A percentile compares a stretch with the other conserved stretches of the same genome.
Conservation (phyloP, 1,284 basidiomycete genomes). For the Mycosarcoma maydis region DNA sequence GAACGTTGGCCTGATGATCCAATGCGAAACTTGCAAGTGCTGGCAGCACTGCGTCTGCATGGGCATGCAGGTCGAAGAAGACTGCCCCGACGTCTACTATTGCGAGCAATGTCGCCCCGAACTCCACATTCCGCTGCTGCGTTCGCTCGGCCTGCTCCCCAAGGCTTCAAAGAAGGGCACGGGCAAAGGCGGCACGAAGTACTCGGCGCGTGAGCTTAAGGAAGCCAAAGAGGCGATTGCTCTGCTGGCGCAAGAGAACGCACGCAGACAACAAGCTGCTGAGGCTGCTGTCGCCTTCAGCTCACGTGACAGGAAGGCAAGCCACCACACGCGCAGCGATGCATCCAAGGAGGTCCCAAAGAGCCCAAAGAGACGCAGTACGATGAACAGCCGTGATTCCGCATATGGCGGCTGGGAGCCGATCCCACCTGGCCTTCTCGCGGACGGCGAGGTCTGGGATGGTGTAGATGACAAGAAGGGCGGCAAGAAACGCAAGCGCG, state of each 20-base stretch:
- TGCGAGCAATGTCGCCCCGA: slow-evolving; percentile 94
- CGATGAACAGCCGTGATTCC: slow-evolving; percentile 96
- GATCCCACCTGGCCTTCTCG: slow-evolving; percentile 67
- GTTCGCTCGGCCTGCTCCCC: slow-evolving; percentile 59
- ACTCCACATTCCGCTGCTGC: slow-evolving; percentile 72
- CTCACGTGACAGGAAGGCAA: slow-evolving; percentile 35
- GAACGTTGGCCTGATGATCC: slow-evolving; percentile 82
- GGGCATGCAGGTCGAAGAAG: slow-evolving; percentile 87
- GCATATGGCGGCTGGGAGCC: slow-evolving; percentile 89
- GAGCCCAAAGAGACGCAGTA: slow-evolving; percentile 76
- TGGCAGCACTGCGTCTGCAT: slow-evolving; percentile 99
- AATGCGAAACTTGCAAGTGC: slow-evolving; percentile 94
- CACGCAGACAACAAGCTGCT: slow-evolving; percentile 49
- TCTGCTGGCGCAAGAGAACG: slow-evolving; percentile 58
- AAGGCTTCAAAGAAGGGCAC: slow-evolving; percentile 53
- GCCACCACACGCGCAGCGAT: slow-evolving; percentile 19
- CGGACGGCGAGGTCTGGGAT: slow-evolving; percentile 60
- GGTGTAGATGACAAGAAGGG: slow-evolving; percentile 63
- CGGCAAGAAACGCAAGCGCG: slow-evolving; percentile 56
- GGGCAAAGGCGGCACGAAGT: slow-evolving; percentile 39
- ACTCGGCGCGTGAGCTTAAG: slow-evolving; percentile 57
- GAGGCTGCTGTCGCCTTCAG: slow-evolving; percentile 25
- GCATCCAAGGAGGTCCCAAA: slow-evolving; percentile 32
- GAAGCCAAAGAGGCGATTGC: slow-evolving; percentile 64
- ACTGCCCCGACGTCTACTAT: slow-evolving; percentile 74